Base-by-base conservation (phyloP, 257 asterid genomes). In the Fraxinus excelsior region DNA sequence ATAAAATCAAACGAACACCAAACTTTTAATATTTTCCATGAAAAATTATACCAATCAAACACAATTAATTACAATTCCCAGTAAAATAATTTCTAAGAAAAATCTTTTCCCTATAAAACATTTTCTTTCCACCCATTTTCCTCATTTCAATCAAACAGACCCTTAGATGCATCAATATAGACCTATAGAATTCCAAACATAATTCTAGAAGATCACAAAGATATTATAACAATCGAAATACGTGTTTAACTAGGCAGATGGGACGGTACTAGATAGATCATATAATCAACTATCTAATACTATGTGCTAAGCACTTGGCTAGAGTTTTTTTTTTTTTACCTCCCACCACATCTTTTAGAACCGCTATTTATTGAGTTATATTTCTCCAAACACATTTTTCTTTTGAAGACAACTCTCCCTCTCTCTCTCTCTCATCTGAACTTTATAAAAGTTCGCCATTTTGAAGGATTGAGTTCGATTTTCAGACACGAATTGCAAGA, bases 341-440 rank as follows among this genome's bases (percentile, higher is more conserved):
- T 1, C 2, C 44, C 44, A 38, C 11, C 44, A 9, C 44, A 8
- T 8, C 12, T 8, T 77, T 76, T 35, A 18, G 78, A 83, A 80
- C 87, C 74, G 71, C 84, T 84, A 78, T 86, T 78, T 86, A 79
- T 78, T 87, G 87, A 84, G 72, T 80, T 80, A 62, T 80, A 79
- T 83, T 81, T 80, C 85, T 72, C 67, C 8, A 1, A 76, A 11
- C 81, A 78, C 83, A 60, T 77, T 84, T 77, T 51, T 74, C 26
- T 73, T 70, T 85, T 51, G 23, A 76, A 80, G n/a, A 62, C 60
- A 28, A 28, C 64, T 38, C 72, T 69, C 51, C 73, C 77, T 79
- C 67, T 70, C 31, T 49, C 77, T 79, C 67, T 70, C 31, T 49
- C 53, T 53, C 76, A 67, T 78, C 58, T 34, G 9, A 80, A 64